These are phyloP conservation scores for Blumeriella jaapii DNA, from an alignment of 2,329 filamentous ascomycete genomes.

Conservation along the genomic window DNA sequence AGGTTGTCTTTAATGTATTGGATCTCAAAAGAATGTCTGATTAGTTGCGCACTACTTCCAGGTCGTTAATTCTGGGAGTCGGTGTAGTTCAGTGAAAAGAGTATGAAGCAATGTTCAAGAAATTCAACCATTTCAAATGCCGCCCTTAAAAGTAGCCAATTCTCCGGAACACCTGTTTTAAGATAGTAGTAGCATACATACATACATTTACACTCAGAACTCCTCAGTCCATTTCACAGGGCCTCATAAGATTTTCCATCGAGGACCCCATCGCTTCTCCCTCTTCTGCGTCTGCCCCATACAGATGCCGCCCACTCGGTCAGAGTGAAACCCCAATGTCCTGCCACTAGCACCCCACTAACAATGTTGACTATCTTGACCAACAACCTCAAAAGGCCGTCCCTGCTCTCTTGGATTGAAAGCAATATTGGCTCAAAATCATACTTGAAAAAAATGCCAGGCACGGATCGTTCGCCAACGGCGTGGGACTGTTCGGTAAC, in stretches of 20 bases:
- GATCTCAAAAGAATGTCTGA: neutral
- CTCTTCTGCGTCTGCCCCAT: slow-evolving; percentile 30
- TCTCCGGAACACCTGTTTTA: slow-evolving; percentile 6
- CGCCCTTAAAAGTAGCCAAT: neutral
- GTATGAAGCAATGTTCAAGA: no score
- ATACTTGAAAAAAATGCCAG: slow-evolving; percentile 96
- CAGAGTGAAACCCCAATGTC: slow-evolving; percentile 85
- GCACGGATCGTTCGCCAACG: slow-evolving; percentile 59
- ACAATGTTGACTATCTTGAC: slow-evolving; percentile 85
- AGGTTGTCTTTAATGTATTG: slow-evolving; percentile 6
- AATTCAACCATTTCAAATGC: neutral
- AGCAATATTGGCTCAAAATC: slow-evolving; percentile 94
- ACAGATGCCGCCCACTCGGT: slow-evolving; percentile 59
- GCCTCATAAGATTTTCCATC: slow-evolving; percentile 26
- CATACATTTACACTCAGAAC: no score
- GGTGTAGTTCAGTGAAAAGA: no score
- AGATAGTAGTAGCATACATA: neutral
- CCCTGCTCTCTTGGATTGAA: slow-evolving; percentile 71
- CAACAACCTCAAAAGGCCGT: slow-evolving; percentile 60
- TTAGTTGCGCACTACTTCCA: no score
- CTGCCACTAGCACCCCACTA: slow-evolving; percentile 81
- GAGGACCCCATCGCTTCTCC: slow-evolving; percentile 28
- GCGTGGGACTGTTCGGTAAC: slow-evolving; percentile 77
- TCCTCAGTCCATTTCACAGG: slow-evolving; percentile 21
- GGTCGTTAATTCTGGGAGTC: no score